These are phyloP conservation scores for Chytridium lagenaria DNA, from an alignment of 371 early-diverging fungal species.

Conservation along the genomic window DNA sequence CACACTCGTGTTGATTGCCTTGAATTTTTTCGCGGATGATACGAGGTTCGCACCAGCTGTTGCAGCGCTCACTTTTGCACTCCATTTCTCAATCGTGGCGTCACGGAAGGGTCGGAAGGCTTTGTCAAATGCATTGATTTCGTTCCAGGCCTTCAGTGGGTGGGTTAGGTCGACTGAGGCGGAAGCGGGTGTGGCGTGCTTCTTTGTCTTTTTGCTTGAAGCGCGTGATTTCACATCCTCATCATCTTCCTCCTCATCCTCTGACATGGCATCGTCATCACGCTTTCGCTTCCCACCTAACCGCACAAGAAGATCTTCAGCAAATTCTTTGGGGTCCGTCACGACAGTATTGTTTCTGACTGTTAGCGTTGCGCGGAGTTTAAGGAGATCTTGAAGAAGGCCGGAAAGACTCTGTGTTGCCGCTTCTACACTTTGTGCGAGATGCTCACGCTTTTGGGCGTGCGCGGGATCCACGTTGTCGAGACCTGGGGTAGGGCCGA, in stretches of 20 bases:
- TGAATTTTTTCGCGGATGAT: slow-evolving; percentile 75
- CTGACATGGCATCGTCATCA: slow-evolving; percentile 22
- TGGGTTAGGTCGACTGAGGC: not conserved
- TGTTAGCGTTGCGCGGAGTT: slow-evolving; percentile 22
- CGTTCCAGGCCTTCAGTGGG: slow-evolving; percentile 21
- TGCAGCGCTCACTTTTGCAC: slow-evolving; percentile 82
- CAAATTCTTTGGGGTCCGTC: slow-evolving; percentile 20
- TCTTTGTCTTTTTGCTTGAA: slow-evolving; percentile 35
- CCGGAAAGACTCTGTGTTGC: slow-evolving; percentile 35
- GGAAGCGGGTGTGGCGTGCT: slow-evolving; percentile 9
- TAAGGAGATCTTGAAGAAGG: slow-evolving; percentile 48
- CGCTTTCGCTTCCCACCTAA: slow-evolving; percentile 30
- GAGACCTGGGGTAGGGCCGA: slow-evolving; percentile 1
- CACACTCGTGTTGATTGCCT: slow-evolving; percentile 79
- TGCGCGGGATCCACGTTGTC: not conserved
- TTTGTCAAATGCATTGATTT: slow-evolving; percentile 35
- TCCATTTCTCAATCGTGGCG: slow-evolving; percentile 91
- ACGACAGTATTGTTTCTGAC: slow-evolving; percentile 31
- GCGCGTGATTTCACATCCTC: too few species aligned
- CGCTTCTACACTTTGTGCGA: not conserved
- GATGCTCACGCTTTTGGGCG: not conserved
- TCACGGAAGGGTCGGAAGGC: slow-evolving; percentile 78
- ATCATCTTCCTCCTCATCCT: slow-evolving; percentile 59
- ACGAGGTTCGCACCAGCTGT: slow-evolving; percentile 63
- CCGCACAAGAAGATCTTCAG: not conserved